Evolutionary conservation across 352 stramenopile species (phyloP).

Genomic region (Globisporangium solare): DNA sequence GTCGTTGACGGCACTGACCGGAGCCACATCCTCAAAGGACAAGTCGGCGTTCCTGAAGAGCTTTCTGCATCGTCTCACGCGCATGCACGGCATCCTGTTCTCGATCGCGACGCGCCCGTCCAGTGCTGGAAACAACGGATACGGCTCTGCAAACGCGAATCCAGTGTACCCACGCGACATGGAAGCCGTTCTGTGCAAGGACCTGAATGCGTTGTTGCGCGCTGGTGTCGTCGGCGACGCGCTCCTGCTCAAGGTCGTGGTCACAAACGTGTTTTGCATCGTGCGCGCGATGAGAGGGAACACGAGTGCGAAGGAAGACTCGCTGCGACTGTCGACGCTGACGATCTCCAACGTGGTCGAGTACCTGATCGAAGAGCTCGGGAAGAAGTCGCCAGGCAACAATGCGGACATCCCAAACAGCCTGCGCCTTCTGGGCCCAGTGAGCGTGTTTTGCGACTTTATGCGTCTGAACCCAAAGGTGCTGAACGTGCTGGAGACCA

Average conservation of each 20-base stretch:
- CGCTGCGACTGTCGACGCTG: slow-evolving; percentile 47
- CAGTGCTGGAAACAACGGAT: slow-evolving; percentile 2
- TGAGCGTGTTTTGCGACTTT: slow-evolving; percentile 70
- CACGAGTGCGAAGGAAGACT: slow-evolving; percentile 30
- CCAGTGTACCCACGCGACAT: slow-evolving; percentile 60
- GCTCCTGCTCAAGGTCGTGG: slow-evolving; percentile 72
- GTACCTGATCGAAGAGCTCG: slow-evolving; percentile 36
- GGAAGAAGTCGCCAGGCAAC: slow-evolving; percentile 15
- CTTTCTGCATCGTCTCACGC: slow-evolving; percentile 80
- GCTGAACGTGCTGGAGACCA: slow-evolving; percentile 35
- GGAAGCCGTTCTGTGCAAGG: slow-evolving; percentile 56
- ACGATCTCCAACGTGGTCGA: slow-evolving; percentile 45
- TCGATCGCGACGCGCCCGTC: slow-evolving; percentile 29
- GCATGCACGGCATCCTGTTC: slow-evolving; percentile 85
- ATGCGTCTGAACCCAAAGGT: slow-evolving; percentile 42
- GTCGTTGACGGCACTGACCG: slow-evolving; percentile 22
- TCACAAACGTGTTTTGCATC: slow-evolving; percentile 78
- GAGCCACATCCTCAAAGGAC: slow-evolving; percentile 53
- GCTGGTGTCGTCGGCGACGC: slow-evolving; percentile 65
- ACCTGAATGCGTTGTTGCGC: slow-evolving; percentile 48
- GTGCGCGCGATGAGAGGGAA: slow-evolving; percentile 26
- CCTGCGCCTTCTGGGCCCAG: slow-evolving; percentile 44
- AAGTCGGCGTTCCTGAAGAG: slow-evolving; percentile 85
- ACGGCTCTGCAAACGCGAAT: neutral
- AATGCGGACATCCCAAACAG: slow-evolving; percentile 19